Evolutionary conservation across 1,284 basidiomycete genomes (phyloP).

Genomic region (Cutaneotrichosporon cutaneum): DNA sequence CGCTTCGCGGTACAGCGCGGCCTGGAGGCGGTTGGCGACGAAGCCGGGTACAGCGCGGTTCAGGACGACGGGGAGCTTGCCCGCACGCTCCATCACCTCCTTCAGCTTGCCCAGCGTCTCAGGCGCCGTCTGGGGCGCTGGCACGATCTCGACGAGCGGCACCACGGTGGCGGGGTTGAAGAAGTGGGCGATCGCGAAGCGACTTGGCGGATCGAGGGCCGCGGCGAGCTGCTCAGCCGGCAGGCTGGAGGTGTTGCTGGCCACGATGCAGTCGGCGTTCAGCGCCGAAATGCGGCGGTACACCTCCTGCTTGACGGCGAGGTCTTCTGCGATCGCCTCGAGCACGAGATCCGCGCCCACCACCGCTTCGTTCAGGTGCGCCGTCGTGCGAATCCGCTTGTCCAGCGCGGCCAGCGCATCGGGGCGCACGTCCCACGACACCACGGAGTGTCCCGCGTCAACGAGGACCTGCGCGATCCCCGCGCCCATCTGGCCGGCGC

Average conservation of each 20-base stretch:
- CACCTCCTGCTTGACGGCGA: conserved; percentile 13
- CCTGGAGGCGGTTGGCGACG: conserved; percentile 22
- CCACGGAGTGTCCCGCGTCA: conserved; percentile 54
- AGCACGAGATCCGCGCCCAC: conserved; percentile 13
- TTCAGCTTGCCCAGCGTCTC: conserved; percentile 10
- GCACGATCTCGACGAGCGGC: conserved; percentile 21
- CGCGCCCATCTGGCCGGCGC: conserved; percentile 57
- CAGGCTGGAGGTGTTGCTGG: conserved; percentile 20
- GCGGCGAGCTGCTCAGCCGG: conserved; percentile 5
- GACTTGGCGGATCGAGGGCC: neutral
- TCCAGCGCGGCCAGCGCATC: neutral
- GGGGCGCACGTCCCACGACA: conserved; percentile 48
- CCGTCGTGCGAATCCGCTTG: neutral
- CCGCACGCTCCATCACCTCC: conserved; percentile 2
- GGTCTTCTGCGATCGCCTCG: conserved; percentile 21
- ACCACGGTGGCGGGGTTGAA: conserved; percentile 20
- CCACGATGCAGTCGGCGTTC: conserved; percentile 14
- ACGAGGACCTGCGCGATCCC: conserved; percentile 58
- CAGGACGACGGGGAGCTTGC: conserved; percentile 20
- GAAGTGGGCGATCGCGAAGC: conserved; percentile 23
- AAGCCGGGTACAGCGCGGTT: conserved; percentile 18
- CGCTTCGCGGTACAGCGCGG: conserved; percentile 20
- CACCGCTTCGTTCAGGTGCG: conserved; percentile 12
- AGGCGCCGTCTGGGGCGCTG: neutral
- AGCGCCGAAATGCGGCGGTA: conserved; percentile 10